These are phyloP conservation scores for Arabidopsis arenosa DNA, from an alignment of 345 rosid species.

Conservation along the genomic window DNA sequence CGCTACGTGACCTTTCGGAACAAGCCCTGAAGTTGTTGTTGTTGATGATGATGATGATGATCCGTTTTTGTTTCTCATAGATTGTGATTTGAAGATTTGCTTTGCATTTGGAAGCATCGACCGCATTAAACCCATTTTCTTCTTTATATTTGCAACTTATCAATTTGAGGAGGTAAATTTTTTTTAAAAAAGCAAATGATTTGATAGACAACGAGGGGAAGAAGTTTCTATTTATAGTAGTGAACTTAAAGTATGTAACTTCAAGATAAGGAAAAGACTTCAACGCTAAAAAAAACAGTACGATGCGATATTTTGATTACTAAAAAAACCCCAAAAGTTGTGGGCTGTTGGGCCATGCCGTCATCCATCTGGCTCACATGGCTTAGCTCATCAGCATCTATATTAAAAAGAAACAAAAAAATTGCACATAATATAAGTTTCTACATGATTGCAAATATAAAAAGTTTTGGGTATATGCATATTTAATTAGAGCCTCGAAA, in stretches of 20 bases:
- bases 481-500: constrained; percentile 40
- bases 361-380: constrained; percentile 45
- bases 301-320: constrained; percentile 16
- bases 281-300: constrained; percentile 15
- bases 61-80: constrained; percentile 38
- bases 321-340: constrained; percentile 27
- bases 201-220: constrained; percentile 34
- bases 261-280: constrained; percentile 32
- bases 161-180: not conserved
- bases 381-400: constrained; percentile 35
- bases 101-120: constrained; percentile 48
- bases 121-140: constrained; percentile 47
- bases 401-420: not conserved
- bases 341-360: constrained; percentile 42
- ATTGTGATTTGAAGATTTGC: constrained; percentile 48
- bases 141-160: constrained; percentile 2
- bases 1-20: constrained; percentile 50
- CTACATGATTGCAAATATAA: constrained; percentile 19
- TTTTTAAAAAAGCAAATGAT: constrained; percentile 28
- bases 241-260: constrained; percentile 15
- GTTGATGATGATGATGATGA: constrained; percentile 28
- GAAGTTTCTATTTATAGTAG: constrained; percentile 41
- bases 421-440: constrained; percentile 28
- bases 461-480: not conserved
- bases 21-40: constrained; percentile 37